Conservation (phyloP, 768 basidiomycete genomes). For the Russula vinacea region DNA sequence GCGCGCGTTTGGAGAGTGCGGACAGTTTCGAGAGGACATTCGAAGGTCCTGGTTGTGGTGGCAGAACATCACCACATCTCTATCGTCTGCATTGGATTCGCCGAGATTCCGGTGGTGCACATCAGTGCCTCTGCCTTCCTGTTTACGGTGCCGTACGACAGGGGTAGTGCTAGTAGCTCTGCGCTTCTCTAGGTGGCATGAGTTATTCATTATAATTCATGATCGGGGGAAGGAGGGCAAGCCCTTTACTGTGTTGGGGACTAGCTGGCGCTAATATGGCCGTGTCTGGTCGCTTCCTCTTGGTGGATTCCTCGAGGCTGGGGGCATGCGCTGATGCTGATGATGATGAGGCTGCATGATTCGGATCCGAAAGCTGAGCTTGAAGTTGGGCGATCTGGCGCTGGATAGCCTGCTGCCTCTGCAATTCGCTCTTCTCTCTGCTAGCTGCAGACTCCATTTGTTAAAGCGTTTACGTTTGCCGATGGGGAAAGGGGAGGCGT, state of each 20-base stretch:
- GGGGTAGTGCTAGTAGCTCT: constrained; percentile 36
- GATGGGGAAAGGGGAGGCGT: not conserved
- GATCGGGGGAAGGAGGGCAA: not conserved
- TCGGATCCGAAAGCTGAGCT: constrained; percentile 47
- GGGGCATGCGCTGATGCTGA: constrained; percentile 28
- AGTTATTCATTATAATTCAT: constrained; percentile 13
- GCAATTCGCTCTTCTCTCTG: constrained; percentile 40
- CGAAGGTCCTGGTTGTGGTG: constrained; percentile 46
- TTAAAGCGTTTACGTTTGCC: not conserved
- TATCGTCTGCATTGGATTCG: not conserved
- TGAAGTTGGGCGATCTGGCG: constrained; percentile 56
- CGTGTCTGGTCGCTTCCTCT: constrained; percentile 45
- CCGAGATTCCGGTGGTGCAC: constrained; percentile 1
- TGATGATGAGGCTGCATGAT: constrained; percentile 28
- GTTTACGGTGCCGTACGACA: not conserved
- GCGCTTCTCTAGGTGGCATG: constrained; percentile 41
- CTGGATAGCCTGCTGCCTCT: constrained; percentile 49
- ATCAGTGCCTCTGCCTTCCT: not conserved
- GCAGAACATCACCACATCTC: not conserved
- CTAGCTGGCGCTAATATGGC: constrained; percentile 51
- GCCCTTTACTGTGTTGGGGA: constrained; percentile 64
- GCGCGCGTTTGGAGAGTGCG: constrained; percentile 33
- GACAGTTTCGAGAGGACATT: constrained; percentile 53
- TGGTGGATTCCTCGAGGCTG: constrained; percentile 39
- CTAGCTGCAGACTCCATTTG: constrained; percentile 56